Base-by-base conservation (phyloP, 1,284 basidiomycete species). In the Caloboletus inedulis region DNA sequence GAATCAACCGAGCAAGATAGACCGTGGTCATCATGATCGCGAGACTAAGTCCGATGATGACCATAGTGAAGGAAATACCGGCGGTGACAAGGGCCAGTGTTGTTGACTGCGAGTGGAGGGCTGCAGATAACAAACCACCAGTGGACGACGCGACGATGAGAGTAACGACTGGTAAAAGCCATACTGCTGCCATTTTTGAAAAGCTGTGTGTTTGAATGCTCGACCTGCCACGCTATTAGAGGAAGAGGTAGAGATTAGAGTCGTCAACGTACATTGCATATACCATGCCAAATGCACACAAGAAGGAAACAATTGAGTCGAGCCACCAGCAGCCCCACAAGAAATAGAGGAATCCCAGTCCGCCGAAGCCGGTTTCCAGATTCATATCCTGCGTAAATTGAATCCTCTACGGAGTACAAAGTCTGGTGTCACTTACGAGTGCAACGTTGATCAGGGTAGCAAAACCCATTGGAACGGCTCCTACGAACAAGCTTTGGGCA, bases 281-380 rank as follows among this genome's bases (percentile, higher is more conserved):
- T 12, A 83, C 61, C 66, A 85, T 72, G 6, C 81, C 82, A 45
- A 84, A 76, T 45, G 77, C 77, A 56, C 79, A 73, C 10, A 74
- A 12, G 34, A 81, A 66, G 3, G 83, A 77, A 6, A 79, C 53
- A 0, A 71, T 54, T 0, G 74, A 70, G 57, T 82, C 77, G 45
- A 82, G 56, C 85, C 83, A 87, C 85, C 85, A 88, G 31, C 84
- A 69, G 8, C 67, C 79, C 74, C 82, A 81, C 5, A 82, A 72
- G 8, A 81, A 69, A 48, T 72, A 77, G 7, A 78, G 74, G 58
- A 83, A 81, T 9, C 62, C 52, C 1, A 45, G 57, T 4, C 79
- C 78, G 45, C 77, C 80, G 42, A 78, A 68, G 10, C 65, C 65
- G 46, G 66, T 69, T 51, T 72, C 69, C 54, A 69, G 66, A 52